Base-by-base conservation (phyloP, 768 basidiomycete genomes). In the Pleurotus giganteus region DNA sequence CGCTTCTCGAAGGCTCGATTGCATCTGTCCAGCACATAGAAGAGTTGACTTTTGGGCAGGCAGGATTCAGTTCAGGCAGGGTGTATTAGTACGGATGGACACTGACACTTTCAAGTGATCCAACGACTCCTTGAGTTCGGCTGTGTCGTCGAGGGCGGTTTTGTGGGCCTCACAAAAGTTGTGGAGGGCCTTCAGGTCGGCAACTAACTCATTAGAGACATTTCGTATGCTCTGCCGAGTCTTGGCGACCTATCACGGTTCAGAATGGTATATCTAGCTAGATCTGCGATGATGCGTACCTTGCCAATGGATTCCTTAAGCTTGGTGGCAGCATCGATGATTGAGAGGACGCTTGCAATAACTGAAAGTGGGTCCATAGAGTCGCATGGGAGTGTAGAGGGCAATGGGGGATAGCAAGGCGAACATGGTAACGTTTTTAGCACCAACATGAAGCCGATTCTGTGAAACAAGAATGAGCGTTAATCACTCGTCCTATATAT, bases 81-180 rank as follows among this genome's bases (percentile, higher is more conserved):
- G 7, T 13, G 13, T 6, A 6, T 32, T 13, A 6, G 31, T 11
- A 1, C 2, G 19, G 12, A 19, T 11, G 9, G 6, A 26, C 11
- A 45, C 2, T 45, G 7, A 45, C 44, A 17, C 26, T 23, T 45
- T 45, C 23, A 45, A 17, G 7, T 19, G 8, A 27, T 45, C 44
- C 19, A 45, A 24, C 6, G 44, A 45, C 8, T 45, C 44, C 44
- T 45, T 21, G 44, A 45, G 44, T 45, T 45, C 44, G 44, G 24
- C 27, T 23, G 44, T 23, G 26, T 45, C 17, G 12, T 45, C 11
- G 9, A 45, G 44, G 24, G 44, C 44, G 11, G 17, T 4, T 45
- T 45, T 45, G 19, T 45, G 44, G 21, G 44, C 26, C 12, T 28
- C 27, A 26, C 44, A 45, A 19, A 45, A 45, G 24, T 45, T 45